A percentile compares a stretch with the other conserved stretches of the same genome.
phyloP scores from a whole-genome alignment of 345 rosid species.

The Eucalyptus cloeziana region DNA sequence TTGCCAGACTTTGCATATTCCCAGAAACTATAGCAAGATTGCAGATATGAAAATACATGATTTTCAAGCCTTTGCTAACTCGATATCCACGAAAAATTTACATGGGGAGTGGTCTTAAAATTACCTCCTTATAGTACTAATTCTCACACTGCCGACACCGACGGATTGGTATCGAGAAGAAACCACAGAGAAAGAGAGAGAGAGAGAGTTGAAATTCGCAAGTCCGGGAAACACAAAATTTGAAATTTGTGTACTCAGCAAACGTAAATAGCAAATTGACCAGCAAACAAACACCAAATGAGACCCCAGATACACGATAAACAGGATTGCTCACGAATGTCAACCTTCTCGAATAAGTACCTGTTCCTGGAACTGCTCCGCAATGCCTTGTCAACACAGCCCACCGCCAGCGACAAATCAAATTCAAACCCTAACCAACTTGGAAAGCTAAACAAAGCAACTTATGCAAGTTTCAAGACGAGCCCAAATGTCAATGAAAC shows the following conservation, averaged over 20 bases:
- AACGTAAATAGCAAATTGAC: background rate
- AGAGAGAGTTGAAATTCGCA: background rate
- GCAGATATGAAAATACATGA: background rate
- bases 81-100: background rate
- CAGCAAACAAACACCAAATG: background rate
- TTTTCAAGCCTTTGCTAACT: background rate
- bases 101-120: background rate
- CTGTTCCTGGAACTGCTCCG: background rate
- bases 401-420: background rate
- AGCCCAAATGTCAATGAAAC: conserved; percentile 10
- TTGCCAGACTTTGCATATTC: background rate
- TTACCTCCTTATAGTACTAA: background rate
- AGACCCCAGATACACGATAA: background rate
- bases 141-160: background rate
- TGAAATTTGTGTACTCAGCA: background rate
- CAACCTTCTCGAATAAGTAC: background rate
- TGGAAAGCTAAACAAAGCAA: background rate
- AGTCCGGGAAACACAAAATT: background rate
- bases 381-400: background rate
- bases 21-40: background rate
- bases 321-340: background rate
- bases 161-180: background rate
- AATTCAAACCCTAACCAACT: background rate
- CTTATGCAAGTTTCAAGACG: background rate
- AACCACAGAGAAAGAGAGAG: background rate